Base-by-base conservation (phyloP, 2,329 filamentous ascomycete genomes). In the Ascochyta viciae-villosae region DNA sequence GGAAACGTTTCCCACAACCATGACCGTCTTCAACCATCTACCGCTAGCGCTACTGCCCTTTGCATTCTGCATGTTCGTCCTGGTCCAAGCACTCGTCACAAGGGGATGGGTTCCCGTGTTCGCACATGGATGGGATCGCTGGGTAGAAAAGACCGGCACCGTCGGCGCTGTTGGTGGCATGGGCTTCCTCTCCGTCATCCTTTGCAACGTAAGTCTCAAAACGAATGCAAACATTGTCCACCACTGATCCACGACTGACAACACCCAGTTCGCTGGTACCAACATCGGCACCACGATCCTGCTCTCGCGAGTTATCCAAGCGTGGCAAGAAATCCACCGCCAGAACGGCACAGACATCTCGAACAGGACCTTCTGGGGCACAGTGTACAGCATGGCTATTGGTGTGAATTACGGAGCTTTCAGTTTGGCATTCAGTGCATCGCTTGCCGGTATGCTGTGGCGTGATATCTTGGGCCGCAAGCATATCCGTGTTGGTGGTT, bases 281-380 rank as follows among this genome's bases (percentile, higher is more conserved):
- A 91, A 91, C 61, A 91, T 91, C 48, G 89, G 89, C 31, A 90
- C 89, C 0, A 88, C 89, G 0, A 91, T 92, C 66, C 83, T 91
- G 0, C 79, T 91, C 1, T 90, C 84, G 8, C 86, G 89, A 3
- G 83, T 91, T 6, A 84, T 91, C 10, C 89, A 91, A 68, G 77
- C 84, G 0, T 91, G 89, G 89, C 77, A 84, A 59, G 65, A 76
- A 1, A 89, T 91, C 37, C 85, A 88, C 61, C 51, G 67, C 0
- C 55, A 61, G 0, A 82, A 79, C 35, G 74, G 74, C 0, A 74
- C 71, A 1, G 72, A 80, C 0, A 88, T 91, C 45, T 83, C 78
- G 12, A 77, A 90, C 39, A 82, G 88, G 3, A 89, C 83, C 0
- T 90, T 90, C 68, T 91, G 88, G 88, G 89, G 83, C 0, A 89